A percentile compares a stretch with the other conserved stretches of the same genome.
Evolutionary conservation across 2,329 filamentous ascomycete species (phyloP).

Genomic region (Pseudogymnoascus sp.): DNA sequence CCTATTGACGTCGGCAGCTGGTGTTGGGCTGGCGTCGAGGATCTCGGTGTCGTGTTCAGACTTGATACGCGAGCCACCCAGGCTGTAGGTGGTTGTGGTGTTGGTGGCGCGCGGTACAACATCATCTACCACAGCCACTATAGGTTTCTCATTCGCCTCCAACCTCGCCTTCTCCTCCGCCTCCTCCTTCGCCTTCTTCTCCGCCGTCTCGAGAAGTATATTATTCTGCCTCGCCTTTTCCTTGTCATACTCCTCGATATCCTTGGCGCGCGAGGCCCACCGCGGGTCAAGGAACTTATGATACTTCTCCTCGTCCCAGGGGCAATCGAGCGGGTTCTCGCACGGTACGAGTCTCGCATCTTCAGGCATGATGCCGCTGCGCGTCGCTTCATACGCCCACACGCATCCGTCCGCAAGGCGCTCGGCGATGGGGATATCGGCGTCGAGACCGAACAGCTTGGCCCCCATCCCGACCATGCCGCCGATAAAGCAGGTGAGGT

Average conservation of each 20-base stretch:
- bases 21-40: background rate
- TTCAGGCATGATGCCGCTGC: conserved; percentile 59
- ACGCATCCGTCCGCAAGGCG: conserved; percentile 59
- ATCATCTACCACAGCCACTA: conserved; percentile 6
- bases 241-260: conserved; percentile 35
- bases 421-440: conserved; percentile 53
- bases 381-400: conserved; percentile 56
- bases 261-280: conserved; percentile 34
- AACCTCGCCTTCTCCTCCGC: conserved; percentile 32
- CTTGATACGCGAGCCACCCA: background rate
- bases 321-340: conserved; percentile 17
- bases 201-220: conserved; percentile 24
- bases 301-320: conserved; percentile 27
- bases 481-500: conserved; percentile 60
- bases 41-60: background rate
- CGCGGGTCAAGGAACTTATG: conserved; percentile 29
- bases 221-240: conserved; percentile 33
- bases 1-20: background rate
- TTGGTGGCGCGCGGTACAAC: background rate
- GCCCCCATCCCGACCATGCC: conserved; percentile 61
- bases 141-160: conserved; percentile 11
- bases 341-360: conserved; percentile 42
- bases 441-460: conserved; percentile 49
- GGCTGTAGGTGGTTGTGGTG: background rate
- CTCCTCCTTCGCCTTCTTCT: conserved; percentile 32